Evolutionary conservation across 2,329 filamentous ascomycete species (phyloP).

Genomic region (Aspergillus carbonarius): DNA sequence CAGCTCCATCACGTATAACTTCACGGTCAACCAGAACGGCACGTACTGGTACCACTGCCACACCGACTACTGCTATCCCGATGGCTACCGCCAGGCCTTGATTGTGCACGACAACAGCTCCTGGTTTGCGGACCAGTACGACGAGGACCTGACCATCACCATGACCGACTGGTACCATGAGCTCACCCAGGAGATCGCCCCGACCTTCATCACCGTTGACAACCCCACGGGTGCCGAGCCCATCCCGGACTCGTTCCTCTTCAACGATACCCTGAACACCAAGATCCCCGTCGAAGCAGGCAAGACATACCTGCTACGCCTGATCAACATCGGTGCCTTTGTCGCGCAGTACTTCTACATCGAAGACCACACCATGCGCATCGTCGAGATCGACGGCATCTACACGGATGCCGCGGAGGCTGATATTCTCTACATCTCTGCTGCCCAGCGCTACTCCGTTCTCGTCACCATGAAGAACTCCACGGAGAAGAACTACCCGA

Average conservation of each 20-base stretch:
- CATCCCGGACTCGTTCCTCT: conserved; percentile 62
- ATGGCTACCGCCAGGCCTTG: conserved; percentile 67
- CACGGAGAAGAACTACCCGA: conserved; percentile 63
- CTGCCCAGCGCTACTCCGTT: conserved; percentile 63
- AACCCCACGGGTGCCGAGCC: conserved; percentile 64
- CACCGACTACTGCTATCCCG: conserved; percentile 62
- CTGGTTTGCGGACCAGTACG: conserved; percentile 50
- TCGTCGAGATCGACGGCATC: conserved; percentile 72
- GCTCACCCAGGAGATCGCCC: conserved; percentile 55
- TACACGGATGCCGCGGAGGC: conserved; percentile 63
- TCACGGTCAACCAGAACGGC: conserved; percentile 59
- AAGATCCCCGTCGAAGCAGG: conserved; percentile 60
- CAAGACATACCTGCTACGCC: conserved; percentile 71
- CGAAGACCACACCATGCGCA: conserved; percentile 59
- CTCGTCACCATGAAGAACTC: conserved; percentile 62
- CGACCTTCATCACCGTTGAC: conserved; percentile 38
- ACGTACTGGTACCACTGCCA: conserved; percentile 70
- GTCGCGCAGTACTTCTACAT: conserved; percentile 52
- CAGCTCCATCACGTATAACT: conserved; percentile 64
- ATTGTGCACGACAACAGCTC: conserved; percentile 63
- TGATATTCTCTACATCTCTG: conserved; percentile 63
- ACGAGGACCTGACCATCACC: conserved; percentile 63
- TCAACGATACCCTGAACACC: conserved; percentile 66
- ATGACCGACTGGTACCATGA: conserved; percentile 75
- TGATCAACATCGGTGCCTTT: conserved; percentile 75